Evolutionary conservation across 441 rosid genomes (phyloP), one percentile per base, ranked within the genome.

Genomic region (Biscutella laevigata): DNA sequence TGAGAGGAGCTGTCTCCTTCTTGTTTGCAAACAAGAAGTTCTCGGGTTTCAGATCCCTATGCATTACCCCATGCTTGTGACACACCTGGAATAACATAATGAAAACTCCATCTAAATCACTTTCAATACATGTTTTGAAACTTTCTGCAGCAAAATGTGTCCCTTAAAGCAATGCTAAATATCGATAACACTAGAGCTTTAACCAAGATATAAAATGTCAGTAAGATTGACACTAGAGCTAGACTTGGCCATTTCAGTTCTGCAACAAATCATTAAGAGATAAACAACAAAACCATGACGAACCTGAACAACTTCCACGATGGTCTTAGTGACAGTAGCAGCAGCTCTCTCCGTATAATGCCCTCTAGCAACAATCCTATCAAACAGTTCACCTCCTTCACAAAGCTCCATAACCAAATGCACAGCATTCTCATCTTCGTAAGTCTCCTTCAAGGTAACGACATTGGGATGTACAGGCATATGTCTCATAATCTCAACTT

Each of bases 321-420:
- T 83, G 37, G 86, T 80, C 64, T 78, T 83, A 52, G 81, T 78
- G 3, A 83, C 83, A 19, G 61, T 81, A 49, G 90, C 90, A 36
- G 86, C 90, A 47, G 84, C 86, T 53, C 84, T 72, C 66, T 83
- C 90, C 0, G 86, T 83, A 44, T 80, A 83, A 70, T 78, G 86
- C 0, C 84, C 90, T 57, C 90, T 67, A 3, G 86, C 81, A 1
- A 80, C 84, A 47, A 83, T 83, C 70, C 86, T 74, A 42, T 83
- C 90, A 48, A 83, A 83, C 74, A 82, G 66, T 6, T n/a, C n/a
- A n/a, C n/a, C n/a, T n/a, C n/a, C n/a, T n/a, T n/a, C n/a, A n/a
- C n/a, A n/a, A n/a, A n/a, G n/a, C n/a, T n/a, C n/a, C n/a, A n/a
- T n/a, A n/a, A n/a, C n/a, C n/a, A n/a, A n/a, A n/a, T n/a, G n/a